These are phyloP conservation scores for Naegleria gruberi DNA, from an alignment of 208 protist species.

Conservation along the genomic window DNA sequence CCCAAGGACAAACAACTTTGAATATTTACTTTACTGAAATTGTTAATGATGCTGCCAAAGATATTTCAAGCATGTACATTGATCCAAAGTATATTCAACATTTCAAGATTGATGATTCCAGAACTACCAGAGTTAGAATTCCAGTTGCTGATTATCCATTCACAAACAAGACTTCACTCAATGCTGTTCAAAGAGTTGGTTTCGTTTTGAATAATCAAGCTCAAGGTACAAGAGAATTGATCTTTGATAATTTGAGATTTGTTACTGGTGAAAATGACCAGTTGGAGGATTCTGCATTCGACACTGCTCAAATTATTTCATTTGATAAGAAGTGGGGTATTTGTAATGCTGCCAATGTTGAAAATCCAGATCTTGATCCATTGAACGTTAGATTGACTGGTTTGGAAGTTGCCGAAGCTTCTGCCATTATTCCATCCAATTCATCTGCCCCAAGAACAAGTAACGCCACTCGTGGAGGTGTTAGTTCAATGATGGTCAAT, in stretches of 20 bases:
- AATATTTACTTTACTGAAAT: background rate
- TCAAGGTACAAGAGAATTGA: background rate
- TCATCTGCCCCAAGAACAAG: too few relatives aligned
- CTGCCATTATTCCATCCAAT: too few relatives aligned
- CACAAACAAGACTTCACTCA: background rate
- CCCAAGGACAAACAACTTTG: background rate
- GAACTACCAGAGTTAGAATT: background rate
- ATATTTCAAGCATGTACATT: background rate
- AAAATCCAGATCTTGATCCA: too few relatives aligned
- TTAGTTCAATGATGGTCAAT: too few relatives aligned
- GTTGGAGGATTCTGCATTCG: too few relatives aligned
- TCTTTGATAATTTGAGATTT: background rate
- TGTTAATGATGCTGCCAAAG: background rate
- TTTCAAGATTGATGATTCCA: background rate
- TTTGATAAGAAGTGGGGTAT: too few relatives aligned
- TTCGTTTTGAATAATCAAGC: background rate
- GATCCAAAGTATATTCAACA: background rate
- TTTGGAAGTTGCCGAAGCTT: too few relatives aligned
- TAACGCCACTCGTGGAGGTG: too few relatives aligned
- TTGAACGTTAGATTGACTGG: too few relatives aligned
- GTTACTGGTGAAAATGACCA: too few relatives aligned
- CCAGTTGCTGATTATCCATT: background rate
- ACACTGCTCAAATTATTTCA: too few relatives aligned
- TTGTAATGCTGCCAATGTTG: too few relatives aligned
- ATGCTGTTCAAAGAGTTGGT: background rate